Evolutionary conservation across 176 grass and related monocot species (phyloP), one percentile per base, ranked within the genome.

Genomic region (Oryza officinalis): DNA sequence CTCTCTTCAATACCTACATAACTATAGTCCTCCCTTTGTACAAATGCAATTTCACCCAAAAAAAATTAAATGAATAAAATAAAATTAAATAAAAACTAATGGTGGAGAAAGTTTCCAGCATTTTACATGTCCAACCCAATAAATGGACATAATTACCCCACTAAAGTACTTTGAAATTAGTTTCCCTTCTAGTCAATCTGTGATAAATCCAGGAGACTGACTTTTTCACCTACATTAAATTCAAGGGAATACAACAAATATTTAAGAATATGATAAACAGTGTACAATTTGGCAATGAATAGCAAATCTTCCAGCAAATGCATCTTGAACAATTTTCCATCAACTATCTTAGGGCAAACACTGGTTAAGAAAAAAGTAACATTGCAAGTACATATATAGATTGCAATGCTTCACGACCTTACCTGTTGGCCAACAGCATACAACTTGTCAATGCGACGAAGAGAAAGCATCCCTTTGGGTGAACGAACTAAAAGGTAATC

Each of bases 401-500:
- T 63, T 37, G 80, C 33, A 79, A 41, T 63, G 74, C 52, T 71
- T 78, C 67, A 20, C 31, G 78, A 78, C 64, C 84, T 86, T 91
- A 95, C 95, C 79, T 98, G 91, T 74, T 98, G 96, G 37, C 96
- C 96, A 88, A 95, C 93, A 75, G 85, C 89, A 85, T 90, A 98
- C 72, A 95, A 77, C 63, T 86, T 94, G 86, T 98, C 92, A 32
- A 98, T 89, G 43, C 91, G 91, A 52, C 91, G 87, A 74, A 98
- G 84, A 63, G 96, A 98, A 81, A 98, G 92, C 59, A 80, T 83
- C 47, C 96, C 96, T 86, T 95, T 98, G 60, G 87, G 80, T 4
- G 92, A 95, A 71, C 96, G 92, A 78, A 98, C 96, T 80, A 98
- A 89, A 69, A 95, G 92, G 88, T 93, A 98, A 88, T 98, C 96